phyloP scores from a whole-genome alignment of 208 protist genomes.

The Leishmania amazonensis region DNA sequence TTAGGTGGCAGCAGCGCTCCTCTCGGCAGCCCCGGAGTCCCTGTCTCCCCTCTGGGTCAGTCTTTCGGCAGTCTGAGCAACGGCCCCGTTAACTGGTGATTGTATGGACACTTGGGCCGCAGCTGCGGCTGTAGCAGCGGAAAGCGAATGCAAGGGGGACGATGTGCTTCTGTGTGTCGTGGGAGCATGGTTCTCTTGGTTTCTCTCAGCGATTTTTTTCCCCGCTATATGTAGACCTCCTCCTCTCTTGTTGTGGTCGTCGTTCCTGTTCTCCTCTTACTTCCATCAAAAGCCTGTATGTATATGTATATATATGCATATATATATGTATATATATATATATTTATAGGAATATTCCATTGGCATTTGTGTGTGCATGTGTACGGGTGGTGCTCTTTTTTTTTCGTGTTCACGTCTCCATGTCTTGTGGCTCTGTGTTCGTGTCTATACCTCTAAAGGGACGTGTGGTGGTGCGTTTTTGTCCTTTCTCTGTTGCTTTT shows the following conservation, averaged over 20 bases:
- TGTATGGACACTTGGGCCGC: conserved; percentile 40
- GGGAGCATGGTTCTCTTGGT: too few species aligned
- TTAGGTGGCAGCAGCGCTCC: not conserved
- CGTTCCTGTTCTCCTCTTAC: not conserved
- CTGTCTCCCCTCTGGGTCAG: conserved; percentile 20
- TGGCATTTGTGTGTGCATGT: not conserved
- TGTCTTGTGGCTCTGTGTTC: not conserved
- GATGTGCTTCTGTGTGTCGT: not conserved
- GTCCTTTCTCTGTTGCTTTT: not conserved
- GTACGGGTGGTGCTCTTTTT: not conserved
- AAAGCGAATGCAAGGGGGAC: not conserved
- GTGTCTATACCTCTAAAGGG: not conserved
- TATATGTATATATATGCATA: too few species aligned
- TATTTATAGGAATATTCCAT: not conserved
- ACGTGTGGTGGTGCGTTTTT: too few species aligned
- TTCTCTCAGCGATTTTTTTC: too few species aligned
- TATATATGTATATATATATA: not conserved
- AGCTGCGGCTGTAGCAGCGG: not conserved
- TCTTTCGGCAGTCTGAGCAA: conserved; percentile 23
- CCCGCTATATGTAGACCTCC: too few species aligned
- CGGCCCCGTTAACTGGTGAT: conserved; percentile 44
- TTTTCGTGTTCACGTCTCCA: not conserved
- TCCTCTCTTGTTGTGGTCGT: not conserved
- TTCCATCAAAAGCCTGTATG: not conserved
- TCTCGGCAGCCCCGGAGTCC: not conserved